A percentile compares a stretch with the other conserved stretches of the same genome.
These are phyloP conservation scores for Suillus cothurnatus DNA, from an alignment of 768 basidiomycete genomes.

Conservation along the genomic window DNA sequence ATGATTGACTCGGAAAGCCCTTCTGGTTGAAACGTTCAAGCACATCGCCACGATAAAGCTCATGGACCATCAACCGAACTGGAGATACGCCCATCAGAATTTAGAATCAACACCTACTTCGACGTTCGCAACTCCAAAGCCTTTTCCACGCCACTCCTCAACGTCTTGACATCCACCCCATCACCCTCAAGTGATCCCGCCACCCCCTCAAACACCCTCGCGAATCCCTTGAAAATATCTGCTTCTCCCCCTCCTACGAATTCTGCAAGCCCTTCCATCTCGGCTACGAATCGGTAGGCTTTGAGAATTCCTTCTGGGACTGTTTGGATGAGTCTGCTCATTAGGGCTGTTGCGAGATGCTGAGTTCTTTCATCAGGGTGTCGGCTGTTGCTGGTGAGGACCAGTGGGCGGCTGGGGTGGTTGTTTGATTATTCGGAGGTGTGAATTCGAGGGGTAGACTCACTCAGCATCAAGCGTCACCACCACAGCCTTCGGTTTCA, in stretches of 20 bases:
- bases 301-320: conserved; percentile 56
- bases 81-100: neutral
- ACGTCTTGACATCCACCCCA: conserved; percentile 37
- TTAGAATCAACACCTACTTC: conserved; percentile 6
- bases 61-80: no score
- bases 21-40: neutral
- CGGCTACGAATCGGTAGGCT: conserved; percentile 50
- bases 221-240: conserved; percentile 46
- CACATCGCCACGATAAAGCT: no score
- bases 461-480: conserved; percentile 49
- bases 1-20: neutral
- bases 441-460: conserved; percentile 9
- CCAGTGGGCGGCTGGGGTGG: conserved; percentile 44
- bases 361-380: conserved; percentile 50
- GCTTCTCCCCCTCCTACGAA: conserved; percentile 49
- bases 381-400: conserved; percentile 57
- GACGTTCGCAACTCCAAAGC: conserved; percentile 31
- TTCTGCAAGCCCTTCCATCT: conserved; percentile 59
- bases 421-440: no score
- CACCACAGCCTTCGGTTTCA: neutral
- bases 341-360: conserved; percentile 45
- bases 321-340: conserved; percentile 40
- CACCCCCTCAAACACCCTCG: conserved; percentile 44
- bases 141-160: conserved; percentile 45
- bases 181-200: conserved; percentile 36